Evolutionary conservation across 495 filamentous ascomycete genomes (phyloP), one percentile per base, ranked within the genome.

Genomic region (Daldinia loculata): DNA sequence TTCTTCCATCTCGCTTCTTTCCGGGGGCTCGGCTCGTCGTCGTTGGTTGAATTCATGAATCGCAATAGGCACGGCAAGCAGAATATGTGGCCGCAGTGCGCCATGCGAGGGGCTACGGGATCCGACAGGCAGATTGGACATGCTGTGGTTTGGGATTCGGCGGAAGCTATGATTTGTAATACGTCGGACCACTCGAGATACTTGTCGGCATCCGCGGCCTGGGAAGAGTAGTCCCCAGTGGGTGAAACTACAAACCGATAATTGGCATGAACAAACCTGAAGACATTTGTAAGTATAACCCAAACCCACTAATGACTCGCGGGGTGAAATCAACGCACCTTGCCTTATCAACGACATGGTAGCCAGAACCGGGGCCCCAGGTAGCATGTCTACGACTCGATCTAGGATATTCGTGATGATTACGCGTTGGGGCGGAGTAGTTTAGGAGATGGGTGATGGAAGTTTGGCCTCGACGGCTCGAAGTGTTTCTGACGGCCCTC

Each of bases 401-500:
- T 48, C 82, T 71, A 81, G 89, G 71, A 80, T 87, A 70, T 14
- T 75, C 87, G 74, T 83, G 83, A 69, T 91, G 84, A 26, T 89
- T 92, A 38, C 93, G 87, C 39, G 94, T 91, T 17, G 95, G 92
- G 36, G 93, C 84, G 43, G 91, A 88, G 77, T 97, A 95, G 79
- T 93, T 96, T 89, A 99, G 92, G 29, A 99, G 81, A 80, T 99
- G 95, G 17, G 95, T 98, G 76, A 99, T 98, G 73, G 93, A 96
- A 41, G 93, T 97, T 72, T 97, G 95, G 67, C 95, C 96, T 68
- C 95, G 91, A 36, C 94, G 91, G 76, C 91, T 93, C 67, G 85
- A 93, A 43, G 91, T 84, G 75, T 94, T 94, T 80, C 89, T 89
- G 86, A 97, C 92, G 76, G 91, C 91, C 80, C 89, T 71, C 75